These are phyloP conservation scores for Venturia asperata DNA, from an alignment of 2,329 filamentous ascomycete genomes.

Conservation along the genomic window DNA sequence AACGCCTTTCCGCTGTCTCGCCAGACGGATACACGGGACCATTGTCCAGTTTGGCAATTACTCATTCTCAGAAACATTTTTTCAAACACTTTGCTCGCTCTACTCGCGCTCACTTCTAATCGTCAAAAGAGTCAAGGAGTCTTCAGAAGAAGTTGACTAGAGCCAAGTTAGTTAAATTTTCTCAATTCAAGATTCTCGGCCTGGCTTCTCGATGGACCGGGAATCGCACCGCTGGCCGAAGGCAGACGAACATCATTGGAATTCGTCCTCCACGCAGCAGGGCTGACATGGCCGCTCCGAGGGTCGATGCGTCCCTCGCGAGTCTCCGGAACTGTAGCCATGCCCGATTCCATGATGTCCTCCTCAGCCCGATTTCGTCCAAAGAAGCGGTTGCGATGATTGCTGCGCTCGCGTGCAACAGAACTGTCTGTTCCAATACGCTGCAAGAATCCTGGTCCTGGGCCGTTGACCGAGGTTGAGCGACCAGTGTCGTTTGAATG, in stretches of 20 bases:
- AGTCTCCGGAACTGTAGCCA: conserved; percentile 40
- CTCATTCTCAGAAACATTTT: neutral
- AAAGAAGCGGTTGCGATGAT: conserved; percentile 57
- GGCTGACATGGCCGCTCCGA: conserved; percentile 17
- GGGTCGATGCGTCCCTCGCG: conserved; percentile 17
- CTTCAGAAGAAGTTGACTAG: neutral
- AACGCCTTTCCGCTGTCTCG: neutral
- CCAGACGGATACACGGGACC: neutral
- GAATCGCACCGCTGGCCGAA: neutral
- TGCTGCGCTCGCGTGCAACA: conserved; percentile 32
- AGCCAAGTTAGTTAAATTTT: neutral
- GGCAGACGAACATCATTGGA: neutral
- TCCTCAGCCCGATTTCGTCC: conserved; percentile 37
- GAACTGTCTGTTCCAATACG: conserved; percentile 32
- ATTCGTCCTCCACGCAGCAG: conserved; percentile 16
- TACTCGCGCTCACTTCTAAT: no score
- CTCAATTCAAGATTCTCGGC: conserved; percentile 12
- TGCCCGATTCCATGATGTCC: conserved; percentile 42
- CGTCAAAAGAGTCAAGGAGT: neutral
- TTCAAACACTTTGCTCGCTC: conserved; percentile 1
- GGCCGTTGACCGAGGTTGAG: conserved; percentile 27
- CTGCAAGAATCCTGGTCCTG: conserved; percentile 27
- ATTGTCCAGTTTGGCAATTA: neutral
- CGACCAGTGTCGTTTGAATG: conserved; percentile 28
- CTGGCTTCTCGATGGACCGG: conserved; percentile 10